Percentiles rank a stretch among this genome's conserved stretches.
phyloP scores from a whole-genome alignment of 2,329 filamentous ascomycete species.

The Sporothrix phasma region DNA sequence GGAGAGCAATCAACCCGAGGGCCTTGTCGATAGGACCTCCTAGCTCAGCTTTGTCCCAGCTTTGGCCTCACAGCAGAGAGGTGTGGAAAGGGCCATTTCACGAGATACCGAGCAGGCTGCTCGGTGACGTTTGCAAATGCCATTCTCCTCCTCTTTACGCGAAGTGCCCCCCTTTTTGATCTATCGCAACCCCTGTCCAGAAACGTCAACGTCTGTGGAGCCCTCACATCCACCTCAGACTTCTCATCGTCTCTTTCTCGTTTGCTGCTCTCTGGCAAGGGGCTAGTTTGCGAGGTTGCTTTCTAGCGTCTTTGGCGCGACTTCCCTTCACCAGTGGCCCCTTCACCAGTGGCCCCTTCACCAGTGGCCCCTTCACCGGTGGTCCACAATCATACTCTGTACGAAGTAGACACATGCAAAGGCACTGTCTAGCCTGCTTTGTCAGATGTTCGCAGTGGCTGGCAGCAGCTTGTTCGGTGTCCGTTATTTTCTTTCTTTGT shows the following conservation, averaged over 20 bases:
- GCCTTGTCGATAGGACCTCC: not conserved
- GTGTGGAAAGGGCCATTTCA: too few species aligned
- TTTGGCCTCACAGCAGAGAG: not conserved
- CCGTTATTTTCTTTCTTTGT: not conserved
- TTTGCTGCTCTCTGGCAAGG: not conserved
- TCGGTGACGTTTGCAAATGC: too few species aligned
- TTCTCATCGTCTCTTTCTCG: not conserved
- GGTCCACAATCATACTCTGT: too few species aligned
- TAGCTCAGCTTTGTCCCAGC: not conserved
- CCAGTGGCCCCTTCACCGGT: too few species aligned
- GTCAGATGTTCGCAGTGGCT: not conserved
- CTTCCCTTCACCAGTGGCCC: not conserved
- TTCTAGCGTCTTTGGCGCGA: not conserved
- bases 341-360: too few species aligned
- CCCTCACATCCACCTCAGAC: not conserved
- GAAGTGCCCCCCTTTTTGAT: not conserved
- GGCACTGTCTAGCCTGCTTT: not conserved
- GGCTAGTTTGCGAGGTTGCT: not conserved
- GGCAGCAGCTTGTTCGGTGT: not conserved
- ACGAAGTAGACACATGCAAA: not conserved
- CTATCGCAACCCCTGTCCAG: not conserved
- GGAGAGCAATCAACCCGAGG: too few species aligned
- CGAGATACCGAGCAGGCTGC: too few species aligned
- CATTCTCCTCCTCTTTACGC: not conserved
- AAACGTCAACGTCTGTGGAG: not conserved